phyloP scores from a whole-genome alignment of 495 filamentous ascomycete genomes.

The Penicillium flavigenum region DNA sequence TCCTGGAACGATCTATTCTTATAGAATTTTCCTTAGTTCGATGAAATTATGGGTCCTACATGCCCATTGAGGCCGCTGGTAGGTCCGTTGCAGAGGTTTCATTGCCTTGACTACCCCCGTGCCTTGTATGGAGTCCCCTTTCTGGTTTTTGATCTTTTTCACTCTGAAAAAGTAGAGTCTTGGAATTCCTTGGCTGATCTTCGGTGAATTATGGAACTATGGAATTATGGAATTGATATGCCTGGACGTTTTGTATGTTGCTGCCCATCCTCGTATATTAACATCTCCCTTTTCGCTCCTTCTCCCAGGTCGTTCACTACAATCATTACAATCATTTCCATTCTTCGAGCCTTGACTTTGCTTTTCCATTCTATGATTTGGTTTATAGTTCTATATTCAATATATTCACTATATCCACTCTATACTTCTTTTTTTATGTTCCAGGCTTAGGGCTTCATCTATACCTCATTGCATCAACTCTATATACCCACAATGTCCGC shows the following conservation, averaged over 20 bases:
- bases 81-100: conserved; percentile 15
- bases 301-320: conserved; percentile 1
- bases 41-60: conserved; percentile 21
- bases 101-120: neutral
- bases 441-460: neutral
- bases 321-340: neutral
- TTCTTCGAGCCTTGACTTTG: conserved; percentile 4
- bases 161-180: conserved; percentile 12
- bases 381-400: neutral
- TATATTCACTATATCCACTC: conserved; percentile 4
- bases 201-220: neutral
- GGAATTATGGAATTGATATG: conserved; percentile 4
- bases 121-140: neutral
- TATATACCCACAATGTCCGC: conserved; percentile 15
- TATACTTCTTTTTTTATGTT: neutral
- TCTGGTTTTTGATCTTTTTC: neutral
- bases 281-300: conserved; percentile 8
- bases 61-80: conserved; percentile 18
- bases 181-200: conserved; percentile 25
- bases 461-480: neutral
- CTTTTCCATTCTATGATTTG: neutral
- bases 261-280: conserved; percentile 7
- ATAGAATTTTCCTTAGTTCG: conserved; percentile 13
- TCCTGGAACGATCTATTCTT: conserved; percentile 19
- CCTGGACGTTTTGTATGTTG: neutral